These are phyloP conservation scores for Lignosus rhinocerotis DNA, from an alignment of 1,284 basidiomycete species.

Conservation along the genomic window DNA sequence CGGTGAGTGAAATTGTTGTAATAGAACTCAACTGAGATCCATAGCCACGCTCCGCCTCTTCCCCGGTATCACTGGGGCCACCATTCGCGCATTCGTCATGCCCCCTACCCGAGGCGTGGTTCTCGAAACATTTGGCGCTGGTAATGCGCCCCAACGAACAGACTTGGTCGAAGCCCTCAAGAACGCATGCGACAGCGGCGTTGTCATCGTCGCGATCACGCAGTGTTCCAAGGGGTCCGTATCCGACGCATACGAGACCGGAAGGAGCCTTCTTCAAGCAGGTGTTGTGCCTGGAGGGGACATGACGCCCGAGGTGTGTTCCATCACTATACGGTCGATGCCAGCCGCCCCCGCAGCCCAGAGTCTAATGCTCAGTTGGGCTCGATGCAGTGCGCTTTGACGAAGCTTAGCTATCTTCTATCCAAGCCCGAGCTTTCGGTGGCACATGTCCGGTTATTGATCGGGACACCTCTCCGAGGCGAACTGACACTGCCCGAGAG, in stretches of 20 bases:
- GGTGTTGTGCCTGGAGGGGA: constrained; percentile 82
- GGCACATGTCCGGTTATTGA: constrained; percentile 73
- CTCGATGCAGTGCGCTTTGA: constrained; percentile 70
- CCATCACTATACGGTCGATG: not conserved
- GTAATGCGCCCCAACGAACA: constrained; percentile 76
- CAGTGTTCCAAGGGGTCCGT: constrained; percentile 87
- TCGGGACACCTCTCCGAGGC: constrained; percentile 80
- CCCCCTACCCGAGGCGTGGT: constrained; percentile 79
- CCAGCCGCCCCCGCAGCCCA: too few species aligned
- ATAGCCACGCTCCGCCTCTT: constrained; percentile 80
- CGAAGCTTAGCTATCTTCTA: constrained; percentile 87
- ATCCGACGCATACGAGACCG: constrained; percentile 80
- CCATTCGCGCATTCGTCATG: constrained; percentile 71
- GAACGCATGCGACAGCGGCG: constrained; percentile 79
- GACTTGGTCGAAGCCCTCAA: constrained; percentile 72
- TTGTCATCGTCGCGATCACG: constrained; percentile 89
- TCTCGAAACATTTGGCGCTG: constrained; percentile 88
- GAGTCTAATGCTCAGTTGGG: not conserved
- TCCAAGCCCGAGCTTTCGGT: constrained; percentile 78
- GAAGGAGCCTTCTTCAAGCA: constrained; percentile 68
- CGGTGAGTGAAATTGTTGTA: not conserved
- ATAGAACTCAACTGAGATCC: not conserved
- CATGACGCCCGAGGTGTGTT: constrained; percentile 85
- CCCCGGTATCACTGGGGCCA: constrained; percentile 79
- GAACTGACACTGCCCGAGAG: constrained; percentile 68